Evolutionary conservation across 129 eudicot species (phyloP), one percentile per base, ranked within the genome.

Genomic region (Smallanthus sonchifolius): DNA sequence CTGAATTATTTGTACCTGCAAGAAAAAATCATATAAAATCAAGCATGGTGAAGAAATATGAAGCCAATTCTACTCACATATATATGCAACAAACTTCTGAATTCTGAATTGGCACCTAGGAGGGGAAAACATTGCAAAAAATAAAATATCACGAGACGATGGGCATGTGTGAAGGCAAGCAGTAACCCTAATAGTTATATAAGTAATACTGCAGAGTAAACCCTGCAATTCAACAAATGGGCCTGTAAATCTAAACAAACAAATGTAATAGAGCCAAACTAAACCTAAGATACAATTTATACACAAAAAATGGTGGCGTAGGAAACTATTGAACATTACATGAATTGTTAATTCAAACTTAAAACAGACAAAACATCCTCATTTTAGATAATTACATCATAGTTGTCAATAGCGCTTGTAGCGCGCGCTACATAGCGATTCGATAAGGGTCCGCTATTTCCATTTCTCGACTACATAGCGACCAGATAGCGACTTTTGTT

Each of bases 1-100:
- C 84, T 93, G 98, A 35, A 93, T 90, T n/a, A 93, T 84, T 90
- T 93, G 97, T 13, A 93, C 98, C 98, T 93, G 87, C 57, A 79
- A 67, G 43, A 68, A 37, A 48, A 59, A 65, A 34, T 30, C 36
- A 60, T 74, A 43, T 3, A 61, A 38, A 44, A 5, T 60, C 36
- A 70, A 70, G 10, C 34, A 70, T 45, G 16, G 15, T 32, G 24
- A 44, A 48, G 34, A 6, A 47, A 47, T 19, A 60, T 30, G 9
- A 73, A 67, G 10, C 57, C 42, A 30, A 42, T n/a, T 32, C 14
- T 9, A 37, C 2, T 7, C 48, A n/a, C n/a, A 16, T 3, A 32
- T n/a, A 38, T 10, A 38, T 11, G 15, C 36, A 28, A 28, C n/a
- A 52, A 16, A 9, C 17, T 52, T 52, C 60, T 52, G 60, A 17